phyloP scores from a whole-genome alignment of 768 basidiomycete species.

The Phlebiopsis gigantea region DNA sequence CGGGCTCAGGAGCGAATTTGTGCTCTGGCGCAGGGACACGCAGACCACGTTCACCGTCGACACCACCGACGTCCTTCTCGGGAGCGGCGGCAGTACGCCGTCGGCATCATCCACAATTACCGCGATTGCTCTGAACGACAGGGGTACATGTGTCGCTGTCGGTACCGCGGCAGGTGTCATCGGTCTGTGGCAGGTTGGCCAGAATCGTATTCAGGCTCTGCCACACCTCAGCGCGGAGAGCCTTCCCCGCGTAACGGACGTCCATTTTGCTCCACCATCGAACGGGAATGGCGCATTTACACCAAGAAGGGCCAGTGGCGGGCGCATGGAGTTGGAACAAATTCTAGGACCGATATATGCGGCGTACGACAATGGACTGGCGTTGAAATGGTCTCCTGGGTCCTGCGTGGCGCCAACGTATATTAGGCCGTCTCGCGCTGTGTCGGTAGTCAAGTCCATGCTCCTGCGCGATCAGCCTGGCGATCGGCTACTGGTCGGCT shows the following conservation, averaged over 20 bases:
- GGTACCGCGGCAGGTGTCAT: constrained; percentile 67
- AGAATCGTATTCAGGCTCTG: constrained; percentile 30
- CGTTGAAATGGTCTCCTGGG: constrained; percentile 47
- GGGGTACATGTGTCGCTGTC: constrained; percentile 59
- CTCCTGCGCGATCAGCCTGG: constrained; percentile 45
- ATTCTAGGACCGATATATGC: constrained; percentile 17
- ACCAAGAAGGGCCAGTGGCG: constrained; percentile 4
- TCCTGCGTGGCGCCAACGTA: constrained; percentile 25
- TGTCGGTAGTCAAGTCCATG: constrained; percentile 40
- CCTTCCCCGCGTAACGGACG: constrained; percentile 43
- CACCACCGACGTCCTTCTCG: constrained; percentile 45
- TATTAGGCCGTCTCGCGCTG: constrained; percentile 39
- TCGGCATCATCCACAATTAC: constrained; percentile 47
- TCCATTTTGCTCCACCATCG: constrained; percentile 37
- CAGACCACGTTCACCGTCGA: constrained; percentile 43
- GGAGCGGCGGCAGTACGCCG: constrained; percentile 40
- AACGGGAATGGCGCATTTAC: background rate
- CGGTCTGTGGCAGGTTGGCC: constrained; percentile 53
- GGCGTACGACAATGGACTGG: constrained; percentile 53
- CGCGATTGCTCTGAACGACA: constrained; percentile 56
- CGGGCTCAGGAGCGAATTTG: constrained; percentile 73
- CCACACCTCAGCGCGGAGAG: constrained; percentile 38
- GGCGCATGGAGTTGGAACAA: background rate
- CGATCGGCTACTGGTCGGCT: constrained; percentile 47
- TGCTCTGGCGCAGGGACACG: constrained; percentile 54